Base-by-base conservation (phyloP, 2,329 filamentous ascomycete species). In the Ceratocystis albifundus region DNA sequence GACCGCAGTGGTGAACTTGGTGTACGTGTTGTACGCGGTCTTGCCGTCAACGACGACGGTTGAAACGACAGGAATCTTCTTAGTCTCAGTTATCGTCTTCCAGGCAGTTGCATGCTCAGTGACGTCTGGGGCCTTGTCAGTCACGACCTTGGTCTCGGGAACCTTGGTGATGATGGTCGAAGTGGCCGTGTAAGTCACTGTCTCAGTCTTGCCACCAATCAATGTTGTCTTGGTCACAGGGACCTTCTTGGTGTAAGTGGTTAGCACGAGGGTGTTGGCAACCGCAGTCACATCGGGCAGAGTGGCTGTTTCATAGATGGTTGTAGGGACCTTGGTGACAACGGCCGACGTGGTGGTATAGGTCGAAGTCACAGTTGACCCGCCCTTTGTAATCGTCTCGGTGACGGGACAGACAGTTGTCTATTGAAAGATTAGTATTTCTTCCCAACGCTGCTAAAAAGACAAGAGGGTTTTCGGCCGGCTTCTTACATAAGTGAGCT, bases 61-160 rank as follows among this genome's bases (percentile, higher is more conserved):
- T 7, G 32, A 46, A 1, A 46, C 48, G 4, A 63, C 46, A 4
- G 45, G 63, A 1, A 65, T 15, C 25, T 45, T 15, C 30, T 65
- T 28, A 22, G 63, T 68, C 45, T 48, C 30, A 4, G 57, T 63
- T 4, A 68, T 12, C 3, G 66, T 68, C 7, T 62, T 30, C 45
- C 32, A 65, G 46, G 30, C 25, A 6, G 63, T 63, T 22, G 55
- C 59, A 6, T n/a, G n/a, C 15, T 65, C 30, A 20, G 66, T 65
- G 15, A 65, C 28, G 46, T 65, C 62, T 3, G 66, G 66, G 22
- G 17, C 41, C 1, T 64, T 70, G 70, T 71, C 69, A 8, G 67
- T 73, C 15, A 70, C 68, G 17, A 69, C 73, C 63, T 71, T 69
- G 1, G 69, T 74, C 2, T 68, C 71, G 7, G 69, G 62, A 15